A percentile compares a stretch with the other conserved stretches of the same genome.
These are phyloP conservation scores for Candida namnaoensis DNA, from an alignment of 805 yeast species.

Conservation along the genomic window DNA sequence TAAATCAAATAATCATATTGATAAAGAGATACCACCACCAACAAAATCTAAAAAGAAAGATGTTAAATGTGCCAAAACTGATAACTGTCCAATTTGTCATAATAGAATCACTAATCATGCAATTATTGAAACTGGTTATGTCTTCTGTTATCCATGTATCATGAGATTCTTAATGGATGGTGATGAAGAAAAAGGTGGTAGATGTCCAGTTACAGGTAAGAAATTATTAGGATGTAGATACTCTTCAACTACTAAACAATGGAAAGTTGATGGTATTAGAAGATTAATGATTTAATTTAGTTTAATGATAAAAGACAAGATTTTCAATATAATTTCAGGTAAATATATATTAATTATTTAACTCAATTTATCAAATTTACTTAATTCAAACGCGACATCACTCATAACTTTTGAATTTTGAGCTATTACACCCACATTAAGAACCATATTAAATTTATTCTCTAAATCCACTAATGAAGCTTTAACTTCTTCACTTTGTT, in stretches of 20 bases:
- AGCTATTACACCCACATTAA: constrained; percentile 9
- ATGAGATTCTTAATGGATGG: constrained; percentile 48
- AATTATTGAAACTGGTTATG: constrained; percentile 84
- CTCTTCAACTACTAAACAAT: constrained; percentile 45
- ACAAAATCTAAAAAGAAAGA: constrained; percentile 3
- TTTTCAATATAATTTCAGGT: too few relatives aligned
- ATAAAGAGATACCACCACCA: constrained; percentile 41
- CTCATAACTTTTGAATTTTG: constrained; percentile 5
- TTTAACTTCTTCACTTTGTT: constrained; percentile 8
- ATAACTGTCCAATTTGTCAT: constrained; percentile 63
- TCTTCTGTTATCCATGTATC: constrained; percentile 84
- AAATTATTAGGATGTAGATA: constrained; percentile 64
- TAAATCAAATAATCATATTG: constrained; percentile 35
- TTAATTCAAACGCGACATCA: too few relatives aligned
- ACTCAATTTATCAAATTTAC: too few relatives aligned
- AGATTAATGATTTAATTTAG: constrained; percentile 49
- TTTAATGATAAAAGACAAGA: too few relatives aligned
- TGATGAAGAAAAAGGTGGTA: constrained; percentile 43
- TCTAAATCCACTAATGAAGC: constrained; percentile 10
- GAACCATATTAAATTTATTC: constrained; percentile 12
- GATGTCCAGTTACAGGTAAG: constrained; percentile 80
- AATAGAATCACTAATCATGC: constrained; percentile 68
- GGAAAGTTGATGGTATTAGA: constrained; percentile 73
- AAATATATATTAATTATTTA: too few relatives aligned
- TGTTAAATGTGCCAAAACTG: constrained; percentile 4